Percentiles rank a stretch among this genome's conserved stretches.
Evolutionary conservation across 78 protist genomes (phyloP).

Genomic region (Planoprotostelium fungivorum): DNA sequence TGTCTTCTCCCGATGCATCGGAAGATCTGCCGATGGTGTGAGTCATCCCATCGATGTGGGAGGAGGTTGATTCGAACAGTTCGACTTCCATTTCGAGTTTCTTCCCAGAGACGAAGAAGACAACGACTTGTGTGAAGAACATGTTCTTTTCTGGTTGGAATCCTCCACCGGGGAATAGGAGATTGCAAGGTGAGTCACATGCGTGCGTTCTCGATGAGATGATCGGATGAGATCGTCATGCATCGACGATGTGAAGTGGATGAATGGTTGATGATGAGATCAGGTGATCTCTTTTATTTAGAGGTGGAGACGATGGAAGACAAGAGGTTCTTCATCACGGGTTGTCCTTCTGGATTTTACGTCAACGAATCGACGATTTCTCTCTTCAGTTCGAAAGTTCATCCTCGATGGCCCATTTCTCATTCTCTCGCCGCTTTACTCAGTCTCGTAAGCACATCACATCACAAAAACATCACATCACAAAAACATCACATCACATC

Average conservation of each 20-base stretch:
- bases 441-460: conserved; percentile 4
- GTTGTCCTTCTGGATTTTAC: conserved; percentile 41
- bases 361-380: conserved; percentile 24
- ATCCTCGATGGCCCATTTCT: not conserved
- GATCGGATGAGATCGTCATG: no score
- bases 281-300: conserved; percentile 66
- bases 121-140: conserved; percentile 20
- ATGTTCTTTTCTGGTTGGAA: conserved; percentile 61
- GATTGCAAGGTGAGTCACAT: not conserved
- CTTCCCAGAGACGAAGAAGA: conserved; percentile 19
- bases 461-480: conserved; percentile 14
- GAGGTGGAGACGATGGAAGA: conserved; percentile 35
- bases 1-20: not conserved
- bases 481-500: conserved; percentile 5
- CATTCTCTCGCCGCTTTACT: conserved; percentile 38
- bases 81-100: conserved; percentile 8
- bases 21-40: not conserved
- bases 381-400: conserved; percentile 21
- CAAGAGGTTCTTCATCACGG: conserved; percentile 22
- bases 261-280: no score
- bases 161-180: conserved; percentile 62
- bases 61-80: not conserved
- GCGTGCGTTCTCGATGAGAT: no score
- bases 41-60: not conserved
- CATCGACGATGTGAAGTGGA: no score